Evolutionary conservation across 1,139 yeast species (phyloP).

Genomic region (Pichia sp.): DNA sequence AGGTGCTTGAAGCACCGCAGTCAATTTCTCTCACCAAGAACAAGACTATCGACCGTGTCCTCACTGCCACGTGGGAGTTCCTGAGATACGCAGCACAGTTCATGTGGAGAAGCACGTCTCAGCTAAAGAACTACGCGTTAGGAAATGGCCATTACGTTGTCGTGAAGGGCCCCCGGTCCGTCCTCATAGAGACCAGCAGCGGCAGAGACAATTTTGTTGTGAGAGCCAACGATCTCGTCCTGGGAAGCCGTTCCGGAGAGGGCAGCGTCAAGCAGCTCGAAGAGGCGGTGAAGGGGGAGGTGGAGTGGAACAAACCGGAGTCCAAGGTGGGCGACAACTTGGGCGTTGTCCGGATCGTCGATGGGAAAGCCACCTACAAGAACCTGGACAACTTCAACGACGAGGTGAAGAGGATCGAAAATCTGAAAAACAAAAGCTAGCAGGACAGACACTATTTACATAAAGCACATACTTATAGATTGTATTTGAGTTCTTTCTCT

Average conservation of each 20-base stretch:
- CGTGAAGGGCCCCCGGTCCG: constrained; percentile 54
- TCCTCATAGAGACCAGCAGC: constrained; percentile 42
- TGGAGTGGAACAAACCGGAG: constrained; percentile 24
- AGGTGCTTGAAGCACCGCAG: background rate
- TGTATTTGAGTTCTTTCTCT: background rate
- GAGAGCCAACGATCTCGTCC: background rate
- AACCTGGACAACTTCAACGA: constrained; percentile 43
- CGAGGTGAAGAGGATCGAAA: constrained; percentile 35
- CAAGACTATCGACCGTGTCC: constrained; percentile 1
- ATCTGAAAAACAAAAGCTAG: constrained; percentile 10
- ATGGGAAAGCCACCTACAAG: constrained; percentile 41
- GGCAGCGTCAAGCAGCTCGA: constrained; percentile 19
- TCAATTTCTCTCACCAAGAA: constrained; percentile 4
- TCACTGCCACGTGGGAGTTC: background rate
- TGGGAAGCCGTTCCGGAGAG: background rate
- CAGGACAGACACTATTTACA: background rate
- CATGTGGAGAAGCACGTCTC: background rate
- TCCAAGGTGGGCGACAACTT: constrained; percentile 37
- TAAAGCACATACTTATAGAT: background rate
- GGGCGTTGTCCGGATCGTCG: constrained; percentile 42
- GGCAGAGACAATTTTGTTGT: constrained; percentile 24
- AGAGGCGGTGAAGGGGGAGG: constrained; percentile 27
- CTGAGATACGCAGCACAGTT: background rate
- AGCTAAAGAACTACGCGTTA: constrained; percentile 16
- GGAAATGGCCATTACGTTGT: constrained; percentile 42